Evolutionary conservation across 257 asterid genomes (phyloP).

Genomic region (Solanum medicagineum): DNA sequence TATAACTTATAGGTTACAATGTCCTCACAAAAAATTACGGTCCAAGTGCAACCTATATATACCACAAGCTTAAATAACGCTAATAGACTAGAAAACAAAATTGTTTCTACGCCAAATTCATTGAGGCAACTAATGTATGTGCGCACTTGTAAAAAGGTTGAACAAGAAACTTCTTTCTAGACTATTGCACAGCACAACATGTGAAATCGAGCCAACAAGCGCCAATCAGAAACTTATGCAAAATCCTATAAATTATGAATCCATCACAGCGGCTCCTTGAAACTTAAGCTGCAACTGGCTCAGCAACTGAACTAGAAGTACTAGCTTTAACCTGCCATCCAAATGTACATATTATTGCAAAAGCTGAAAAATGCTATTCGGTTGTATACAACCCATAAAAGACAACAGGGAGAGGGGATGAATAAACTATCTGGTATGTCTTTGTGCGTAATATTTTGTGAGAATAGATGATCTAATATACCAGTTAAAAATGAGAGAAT

Average conservation of each 20-base stretch:
- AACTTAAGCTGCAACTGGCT: conserved; percentile 55
- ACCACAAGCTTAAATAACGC: conserved; percentile 8
- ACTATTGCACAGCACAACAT: neutral
- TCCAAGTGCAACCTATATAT: conserved; percentile 3
- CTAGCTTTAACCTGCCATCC: conserved; percentile 54
- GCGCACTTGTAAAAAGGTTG: neutral
- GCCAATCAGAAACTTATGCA: neutral
- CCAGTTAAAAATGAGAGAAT: conserved; percentile 48
- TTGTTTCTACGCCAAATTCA: conserved; percentile 5
- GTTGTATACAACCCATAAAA: neutral
- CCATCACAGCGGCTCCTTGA: neutral
- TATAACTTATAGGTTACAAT: neutral
- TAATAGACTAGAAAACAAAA: conserved; percentile 17
- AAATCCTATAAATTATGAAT: neutral
- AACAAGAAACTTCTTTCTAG: neutral
- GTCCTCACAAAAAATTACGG: neutral
- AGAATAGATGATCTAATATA: conserved; percentile 22
- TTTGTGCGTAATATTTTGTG: neutral
- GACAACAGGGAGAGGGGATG: neutral
- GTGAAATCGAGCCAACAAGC: neutral
- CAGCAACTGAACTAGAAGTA: conserved; percentile 40
- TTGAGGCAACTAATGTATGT: neutral
- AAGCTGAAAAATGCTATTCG: neutral
- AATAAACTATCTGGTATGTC: neutral
- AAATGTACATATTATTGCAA: neutral